Base-by-base conservation (phyloP, 1,284 basidiomycete species). In the Tylopilus sp. region DNA sequence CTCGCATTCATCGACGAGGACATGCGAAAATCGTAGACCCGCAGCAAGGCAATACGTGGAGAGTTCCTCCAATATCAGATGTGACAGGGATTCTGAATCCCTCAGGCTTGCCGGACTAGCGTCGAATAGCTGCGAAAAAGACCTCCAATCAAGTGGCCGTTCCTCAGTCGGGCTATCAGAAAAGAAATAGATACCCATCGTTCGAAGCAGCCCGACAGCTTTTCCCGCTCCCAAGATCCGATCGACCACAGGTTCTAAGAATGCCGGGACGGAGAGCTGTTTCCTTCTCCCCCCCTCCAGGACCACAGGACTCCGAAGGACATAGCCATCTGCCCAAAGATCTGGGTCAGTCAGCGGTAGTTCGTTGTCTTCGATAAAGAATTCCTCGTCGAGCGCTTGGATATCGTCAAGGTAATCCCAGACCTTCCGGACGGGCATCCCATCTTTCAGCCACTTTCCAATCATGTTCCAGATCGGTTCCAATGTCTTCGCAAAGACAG, bases 271-370 rank as follows among this genome's bases (percentile, higher is more conserved):
- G 18, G 85, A 81, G 38, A 78, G 81, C 51, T 77, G 77, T 57
- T 75, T 74, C n/a, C 70, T 72, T 33, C 79, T 69, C 65, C 78
- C 79, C 7, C 72, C 76, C 44, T 77, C 76, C 16, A 76, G 72
- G 6, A 70, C 65, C 39, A 77, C 68, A 63, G 80, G 81, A 33
- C 83, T 83, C 36, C 88, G 80, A 60, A 93, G 77, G 3, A 83
- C 81, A 76, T 91, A 95, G 0, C 91, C 92, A 44, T 91, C 88
- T 47, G 86, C 82, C 94, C 95, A 96, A 73, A 95, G 95, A 67
- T 95, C 93, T 9, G 87, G 91, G 78, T 88, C 90, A 72, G 89
- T 78, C 67, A 88, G 77, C n/a, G 81, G 86, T 68, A 89, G 82
- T 67, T 85, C 89, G 74, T 85, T 94, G 72, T 84, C 88, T 71